Evolutionary conservation across 805 yeast genomes (phyloP).

Genomic region (Candida alai): DNA sequence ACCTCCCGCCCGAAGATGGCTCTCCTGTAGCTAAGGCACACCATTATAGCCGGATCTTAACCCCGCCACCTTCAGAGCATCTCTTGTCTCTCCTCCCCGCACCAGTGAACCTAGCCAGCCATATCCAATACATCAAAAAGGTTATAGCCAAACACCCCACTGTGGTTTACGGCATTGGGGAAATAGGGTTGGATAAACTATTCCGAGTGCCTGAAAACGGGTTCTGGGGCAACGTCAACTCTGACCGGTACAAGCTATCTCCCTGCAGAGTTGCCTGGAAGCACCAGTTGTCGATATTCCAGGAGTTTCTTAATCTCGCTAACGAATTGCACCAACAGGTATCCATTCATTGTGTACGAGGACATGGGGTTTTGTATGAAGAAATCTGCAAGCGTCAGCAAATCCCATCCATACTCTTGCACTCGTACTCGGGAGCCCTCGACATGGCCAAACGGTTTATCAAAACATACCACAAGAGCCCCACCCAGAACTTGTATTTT

Average conservation of each 20-base stretch:
- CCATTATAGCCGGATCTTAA: slow-evolving; percentile 59
- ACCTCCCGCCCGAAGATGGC: slow-evolving; percentile 14
- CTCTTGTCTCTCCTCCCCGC: slow-evolving; percentile 53
- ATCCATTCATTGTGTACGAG: slow-evolving; percentile 82
- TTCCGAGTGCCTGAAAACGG: slow-evolving; percentile 66
- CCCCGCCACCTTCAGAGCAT: slow-evolving; percentile 31
- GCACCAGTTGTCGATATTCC: slow-evolving; percentile 63
- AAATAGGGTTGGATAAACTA: slow-evolving; percentile 82
- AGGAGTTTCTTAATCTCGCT: slow-evolving; percentile 54
- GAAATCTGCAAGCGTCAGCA: slow-evolving; percentile 21
- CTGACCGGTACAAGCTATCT: slow-evolving; percentile 18
- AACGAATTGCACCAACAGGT: slow-evolving; percentile 44
- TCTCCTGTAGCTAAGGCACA: slow-evolving; percentile 26
- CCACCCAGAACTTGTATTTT: slow-evolving; percentile 33
- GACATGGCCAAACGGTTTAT: slow-evolving; percentile 60
- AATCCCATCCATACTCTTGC: slow-evolving; percentile 55
- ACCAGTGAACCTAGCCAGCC: slow-evolving; percentile 46
- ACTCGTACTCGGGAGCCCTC: slow-evolving; percentile 80
- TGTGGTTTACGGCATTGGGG: slow-evolving; percentile 62
- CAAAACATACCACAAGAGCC: slow-evolving; percentile 20
- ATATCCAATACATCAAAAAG: slow-evolving; percentile 27
- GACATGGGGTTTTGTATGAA: slow-evolving; percentile 61
- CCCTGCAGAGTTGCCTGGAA: slow-evolving; percentile 52
- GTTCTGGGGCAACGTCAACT: slow-evolving; percentile 37
- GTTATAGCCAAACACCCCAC: slow-evolving; percentile 12